phyloP scores from a whole-genome alignment of 306 rosid genomes.

The Morella rubra region DNA sequence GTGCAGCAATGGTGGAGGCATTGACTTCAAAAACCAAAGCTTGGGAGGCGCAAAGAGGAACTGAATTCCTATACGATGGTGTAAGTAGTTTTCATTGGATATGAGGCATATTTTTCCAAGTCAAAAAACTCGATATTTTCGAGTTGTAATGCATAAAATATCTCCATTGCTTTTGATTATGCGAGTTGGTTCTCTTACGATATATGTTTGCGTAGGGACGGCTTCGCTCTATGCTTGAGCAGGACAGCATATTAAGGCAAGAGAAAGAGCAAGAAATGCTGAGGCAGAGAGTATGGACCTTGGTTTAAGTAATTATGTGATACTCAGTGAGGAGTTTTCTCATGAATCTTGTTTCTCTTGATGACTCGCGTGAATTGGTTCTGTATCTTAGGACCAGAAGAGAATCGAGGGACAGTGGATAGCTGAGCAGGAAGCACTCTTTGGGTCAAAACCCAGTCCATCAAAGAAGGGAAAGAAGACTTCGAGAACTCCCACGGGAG shows the following conservation, averaged over 20 bases:
- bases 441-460: conserved; percentile 48
- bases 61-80: conserved; percentile 58
- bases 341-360: background rate
- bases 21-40: conserved; percentile 54
- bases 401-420: conserved; percentile 43
- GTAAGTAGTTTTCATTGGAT: conserved; percentile 43
- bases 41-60: conserved; percentile 71
- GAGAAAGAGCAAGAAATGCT: conserved; percentile 74
- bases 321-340: background rate
- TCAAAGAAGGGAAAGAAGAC: conserved; percentile 37
- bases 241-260: conserved; percentile 48
- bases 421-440: conserved; percentile 64
- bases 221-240: conserved; percentile 60
- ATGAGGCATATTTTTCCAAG: background rate
- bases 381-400: conserved; percentile 36
- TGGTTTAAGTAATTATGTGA: background rate
- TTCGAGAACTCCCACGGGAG: conserved; percentile 38
- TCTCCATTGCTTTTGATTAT: conserved; percentile 10
- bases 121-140: background rate
- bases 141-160: background rate
- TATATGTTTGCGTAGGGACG: conserved; percentile 40
- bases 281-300: conserved; percentile 53
- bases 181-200: conserved; percentile 5
- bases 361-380: background rate
- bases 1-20: conserved; percentile 65